These are phyloP conservation scores for Lentinula detonsa DNA, from an alignment of 768 basidiomycete species.

Conservation along the genomic window DNA sequence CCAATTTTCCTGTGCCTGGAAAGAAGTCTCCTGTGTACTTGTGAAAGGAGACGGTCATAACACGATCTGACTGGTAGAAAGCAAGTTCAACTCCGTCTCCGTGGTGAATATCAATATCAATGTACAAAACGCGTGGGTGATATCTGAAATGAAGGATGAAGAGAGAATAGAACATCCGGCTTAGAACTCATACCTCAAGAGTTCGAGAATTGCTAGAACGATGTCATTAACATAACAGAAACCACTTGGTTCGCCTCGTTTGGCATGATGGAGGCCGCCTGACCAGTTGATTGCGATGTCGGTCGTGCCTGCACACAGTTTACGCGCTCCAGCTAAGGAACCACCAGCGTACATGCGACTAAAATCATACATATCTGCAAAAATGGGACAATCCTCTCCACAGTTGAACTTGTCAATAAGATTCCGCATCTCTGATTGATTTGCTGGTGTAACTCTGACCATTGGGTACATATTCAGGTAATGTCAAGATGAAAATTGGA, in stretches of 20 bases:
- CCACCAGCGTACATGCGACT: slow-evolving; percentile 92
- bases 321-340: slow-evolving; percentile 85
- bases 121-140: slow-evolving; percentile 92
- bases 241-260: slow-evolving; percentile 95
- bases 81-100: slow-evolving; percentile 98
- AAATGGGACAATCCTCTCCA: slow-evolving; percentile 96
- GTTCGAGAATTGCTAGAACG: slow-evolving; percentile 88
- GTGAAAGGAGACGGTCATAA: slow-evolving; percentile 98
- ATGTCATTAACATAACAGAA: slow-evolving; percentile 99
- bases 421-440: slow-evolving; percentile 64
- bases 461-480: neutral
- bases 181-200: slow-evolving; percentile 57
- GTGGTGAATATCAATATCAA: slow-evolving; percentile 99
- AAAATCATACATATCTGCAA: slow-evolving; percentile 91
- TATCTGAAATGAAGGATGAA: slow-evolving; percentile 41
- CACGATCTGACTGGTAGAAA: slow-evolving; percentile 96
- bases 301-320: slow-evolving; percentile 76
- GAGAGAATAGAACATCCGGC: neutral
- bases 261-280: slow-evolving; percentile 96
- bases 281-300: slow-evolving; percentile 99
- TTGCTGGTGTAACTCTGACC: slow-evolving; percentile 73
- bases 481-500: neutral
- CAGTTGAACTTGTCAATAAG: slow-evolving; percentile 88
- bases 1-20: slow-evolving; percentile 92
- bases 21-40: slow-evolving; percentile 99